Evolutionary conservation across 768 basidiomycete genomes (phyloP), one percentile per base, ranked within the genome.

Genomic region (Asterophora lycoperdoides): DNA sequence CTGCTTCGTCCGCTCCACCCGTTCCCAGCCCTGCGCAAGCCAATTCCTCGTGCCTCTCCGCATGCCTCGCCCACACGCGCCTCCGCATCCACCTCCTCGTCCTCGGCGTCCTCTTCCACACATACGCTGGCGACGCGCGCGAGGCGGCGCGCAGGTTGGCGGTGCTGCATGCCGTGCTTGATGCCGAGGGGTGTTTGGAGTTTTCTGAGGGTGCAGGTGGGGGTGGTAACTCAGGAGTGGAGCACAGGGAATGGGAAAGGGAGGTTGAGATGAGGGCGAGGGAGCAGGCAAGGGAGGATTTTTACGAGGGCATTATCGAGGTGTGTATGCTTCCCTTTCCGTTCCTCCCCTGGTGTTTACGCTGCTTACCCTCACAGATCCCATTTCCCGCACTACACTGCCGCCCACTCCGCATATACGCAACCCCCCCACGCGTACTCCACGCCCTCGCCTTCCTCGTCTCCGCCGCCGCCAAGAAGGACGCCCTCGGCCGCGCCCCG

Each of bases 401-500:
- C 69, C 71, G 11, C 71, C 82, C 2, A n/a, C 65, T 89, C 0
- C 63, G 68, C 38, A 58, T 89, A 5, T 79, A 79, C 35, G 73
- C 75, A 2, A 88, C 86, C 6, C 86, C 88, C 55, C 86, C 88
- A 0, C 77, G 82, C 4, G 64, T 84, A 2, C 56, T 89, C 0
- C 83, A 80, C 53, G 62, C 78, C 10, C 70, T 89, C 4, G 81
- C 79, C 0, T 89, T 84, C 60, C 76, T 89, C 4, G 67, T 88
- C 34, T 84, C 80, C 55, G 75, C 77, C 4, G 68, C 78, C 1
- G 77, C 84, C 0, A 87, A 88, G 56, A 78, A 85, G 11, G 87
- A 91, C 57, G 76, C 83, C 0, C 78, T 84, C 0, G 89, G 87
- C 34, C 73, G 85, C 19, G 83, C 79, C 45, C 88, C 89, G 3